Percentiles rank a stretch among this genome's conserved stretches.
phyloP scores from a whole-genome alignment of 805 yeast genomes.

The Tetrapisispora namnaoensis region DNA sequence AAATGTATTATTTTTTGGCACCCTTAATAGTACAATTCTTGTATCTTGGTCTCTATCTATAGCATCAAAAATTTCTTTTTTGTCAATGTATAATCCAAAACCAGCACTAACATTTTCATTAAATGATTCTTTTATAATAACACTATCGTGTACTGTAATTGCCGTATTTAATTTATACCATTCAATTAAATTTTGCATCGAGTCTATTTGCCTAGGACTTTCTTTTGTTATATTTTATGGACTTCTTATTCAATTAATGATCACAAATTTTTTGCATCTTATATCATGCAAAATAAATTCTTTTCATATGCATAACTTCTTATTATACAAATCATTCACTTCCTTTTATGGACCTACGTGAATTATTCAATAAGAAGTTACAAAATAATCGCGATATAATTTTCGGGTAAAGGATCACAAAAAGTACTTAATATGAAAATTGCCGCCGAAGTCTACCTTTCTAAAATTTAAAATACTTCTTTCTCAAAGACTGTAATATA shows the following conservation, averaged over 20 bases:
- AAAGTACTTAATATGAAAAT: neutral
- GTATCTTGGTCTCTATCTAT: conserved; percentile 4
- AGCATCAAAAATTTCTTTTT: neutral
- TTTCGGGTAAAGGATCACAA: neutral
- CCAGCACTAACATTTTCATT: conserved; percentile 27
- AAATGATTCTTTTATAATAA: neutral
- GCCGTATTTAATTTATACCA: neutral
- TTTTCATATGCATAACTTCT: no score
- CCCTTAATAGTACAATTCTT: conserved; percentile 30
- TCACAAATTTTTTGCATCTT: no score
- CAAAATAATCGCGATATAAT: no score
- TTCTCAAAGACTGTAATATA: neutral
- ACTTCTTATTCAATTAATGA: neutral
- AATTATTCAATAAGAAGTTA: no score
- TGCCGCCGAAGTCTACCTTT: neutral
- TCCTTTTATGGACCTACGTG: no score
- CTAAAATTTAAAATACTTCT: neutral
- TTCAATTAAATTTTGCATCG: neutral
- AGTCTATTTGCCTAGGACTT: neutral
- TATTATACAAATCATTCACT: no score
- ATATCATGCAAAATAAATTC: no score
- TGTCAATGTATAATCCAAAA: conserved; percentile 15
- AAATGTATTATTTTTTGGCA: conserved; percentile 28
- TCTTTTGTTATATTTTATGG: neutral
- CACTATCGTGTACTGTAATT: neutral